Evolutionary conservation across 176 grass and related monocot genomes (phyloP), one percentile per base, ranked within the genome.

Genomic region (Juncus effusus): DNA sequence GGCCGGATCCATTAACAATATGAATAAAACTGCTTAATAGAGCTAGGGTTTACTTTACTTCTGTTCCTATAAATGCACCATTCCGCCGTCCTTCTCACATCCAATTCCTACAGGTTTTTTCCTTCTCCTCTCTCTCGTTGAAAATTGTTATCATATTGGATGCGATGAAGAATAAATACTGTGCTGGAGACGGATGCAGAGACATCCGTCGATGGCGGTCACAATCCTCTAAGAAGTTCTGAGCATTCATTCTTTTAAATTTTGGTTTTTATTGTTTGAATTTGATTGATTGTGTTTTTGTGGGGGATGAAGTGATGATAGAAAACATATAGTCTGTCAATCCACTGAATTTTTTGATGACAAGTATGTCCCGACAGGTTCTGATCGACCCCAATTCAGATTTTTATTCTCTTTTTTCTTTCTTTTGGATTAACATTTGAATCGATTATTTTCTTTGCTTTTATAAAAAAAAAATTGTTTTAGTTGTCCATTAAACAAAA

Each of bases 171-270:
- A 91, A 67, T 58, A 42, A 87, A 77, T 50, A 65, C 36, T 84
- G 80, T 87, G 74, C 84, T 81, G 44, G 49, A 87, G 88, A 65
- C 61, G 52, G 74, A 76, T 45, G 10, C 16, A 3, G 36, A 13
- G 44, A 9, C 4, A 47, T 84, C 61, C 61, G 54, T 53, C 81
- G 74, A 39, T 91, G 88, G 81, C 74, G 88, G 88, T 60, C 57
- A 6, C 88, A 91, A 81, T 70, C 88, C 88, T 91, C 88, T 91
- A 91, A 91, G 88, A 91, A 91, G 88, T 91, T 91, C 88, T 84
- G 88, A 91, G 88, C 83, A 54, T 8, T 13, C 60, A 3, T 45
- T 36, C 2, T 4, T 41, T 70, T 3, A 4, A 2, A n/a, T 61
- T 60, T 0, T 0, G 2, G 3, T 49, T 73, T 36, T 4, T 61